Percentiles rank a stretch among this genome's conserved stretches.
Conservation (phyloP, 2,329 filamentous ascomycete genomes). For the Chaetomium strumarium region DNA sequence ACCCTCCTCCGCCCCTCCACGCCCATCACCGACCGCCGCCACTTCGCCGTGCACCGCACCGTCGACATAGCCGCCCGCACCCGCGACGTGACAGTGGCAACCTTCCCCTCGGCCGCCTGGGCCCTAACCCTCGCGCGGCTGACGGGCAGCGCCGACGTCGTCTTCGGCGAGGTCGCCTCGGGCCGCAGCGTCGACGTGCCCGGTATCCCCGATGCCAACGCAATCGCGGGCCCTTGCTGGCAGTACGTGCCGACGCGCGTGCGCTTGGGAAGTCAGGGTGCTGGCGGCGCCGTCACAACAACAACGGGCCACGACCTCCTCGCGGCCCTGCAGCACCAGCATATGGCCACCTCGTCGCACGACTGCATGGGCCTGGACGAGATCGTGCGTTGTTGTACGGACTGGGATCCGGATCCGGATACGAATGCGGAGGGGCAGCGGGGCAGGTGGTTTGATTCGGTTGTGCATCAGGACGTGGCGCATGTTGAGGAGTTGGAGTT, state of each 20-base stretch:
- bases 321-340: conserved; percentile 18
- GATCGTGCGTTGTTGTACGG: conserved; percentile 43
- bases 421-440: conserved; percentile 27
- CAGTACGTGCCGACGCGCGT: conserved; percentile 11
- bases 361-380: conserved; percentile 44
- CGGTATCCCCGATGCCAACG: not conserved
- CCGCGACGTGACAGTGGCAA: conserved; percentile 14
- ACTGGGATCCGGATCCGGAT: conserved; percentile 36
- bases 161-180: conserved; percentile 11
- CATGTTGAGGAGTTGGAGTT: conserved; percentile 52
- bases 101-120: conserved; percentile 28
- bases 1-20: not conserved
- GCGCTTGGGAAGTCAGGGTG: too few relatives aligned
- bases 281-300: conserved; percentile 8
- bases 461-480: conserved; percentile 55
- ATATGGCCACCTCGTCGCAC: conserved; percentile 16
- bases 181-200: conserved; percentile 10
- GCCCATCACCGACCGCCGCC: not conserved
- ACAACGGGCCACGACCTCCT: conserved; percentile 15
- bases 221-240: conserved; percentile 9
- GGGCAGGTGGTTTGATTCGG: conserved; percentile 50
- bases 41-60: not conserved
- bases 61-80: conserved; percentile 1
- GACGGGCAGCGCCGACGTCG: conserved; percentile 17
- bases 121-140: conserved; percentile 22